Percentiles rank a stretch among this genome's conserved stretches.
phyloP scores from a whole-genome alignment of 2,329 filamentous ascomycete species.

The Stenocarpella maydis region DNA sequence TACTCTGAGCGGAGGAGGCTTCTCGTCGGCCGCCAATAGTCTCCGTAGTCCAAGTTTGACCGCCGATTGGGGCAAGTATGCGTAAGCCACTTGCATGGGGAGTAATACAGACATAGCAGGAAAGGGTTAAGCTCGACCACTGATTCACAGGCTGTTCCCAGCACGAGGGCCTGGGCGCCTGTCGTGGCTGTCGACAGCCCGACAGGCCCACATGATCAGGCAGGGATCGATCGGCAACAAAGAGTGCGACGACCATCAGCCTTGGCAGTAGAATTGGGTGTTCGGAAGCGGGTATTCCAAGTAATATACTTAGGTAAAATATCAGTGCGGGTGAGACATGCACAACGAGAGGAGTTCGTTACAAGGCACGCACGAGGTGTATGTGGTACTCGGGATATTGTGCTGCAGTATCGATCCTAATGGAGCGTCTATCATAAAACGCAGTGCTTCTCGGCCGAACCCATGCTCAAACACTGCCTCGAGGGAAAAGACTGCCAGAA shows the following conservation, averaged over 20 bases:
- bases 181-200: not conserved
- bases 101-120: not conserved
- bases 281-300: not conserved
- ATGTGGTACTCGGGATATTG: not conserved
- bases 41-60: not conserved
- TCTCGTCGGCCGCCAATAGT: not conserved
- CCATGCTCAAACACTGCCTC: not conserved
- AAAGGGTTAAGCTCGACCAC: not conserved
- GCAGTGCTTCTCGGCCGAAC: not conserved
- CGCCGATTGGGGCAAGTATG: not conserved
- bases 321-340: no score
- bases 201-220: conserved; percentile 14
- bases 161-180: not conserved
- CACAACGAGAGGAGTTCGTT: no score
- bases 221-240: not conserved
- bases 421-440: no score
- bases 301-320: not conserved
- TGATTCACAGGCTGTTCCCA: not conserved
- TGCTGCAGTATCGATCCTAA: not conserved
- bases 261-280: not conserved
- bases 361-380: not conserved
- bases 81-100: conserved; percentile 7
- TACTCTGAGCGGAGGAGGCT: not conserved
- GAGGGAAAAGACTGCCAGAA: not conserved
- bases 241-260: not conserved